Percentiles rank a stretch among this genome's conserved stretches.
Conservation (phyloP, 2,329 filamentous ascomycete species). For the Xylaria sp. region DNA sequence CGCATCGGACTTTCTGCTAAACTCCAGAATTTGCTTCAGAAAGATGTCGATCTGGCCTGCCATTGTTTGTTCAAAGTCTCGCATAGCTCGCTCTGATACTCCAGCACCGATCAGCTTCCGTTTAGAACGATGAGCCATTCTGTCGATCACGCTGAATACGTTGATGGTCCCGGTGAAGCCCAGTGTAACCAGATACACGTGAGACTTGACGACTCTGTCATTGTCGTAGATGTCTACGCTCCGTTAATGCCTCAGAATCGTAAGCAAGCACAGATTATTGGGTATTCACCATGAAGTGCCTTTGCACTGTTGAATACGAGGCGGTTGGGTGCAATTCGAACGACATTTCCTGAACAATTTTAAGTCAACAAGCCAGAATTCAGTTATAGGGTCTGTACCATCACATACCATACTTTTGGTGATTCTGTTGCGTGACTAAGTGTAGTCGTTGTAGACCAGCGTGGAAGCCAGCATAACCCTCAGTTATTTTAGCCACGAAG, state of each 20-base stretch:
- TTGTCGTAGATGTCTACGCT: slow-evolving; percentile 41
- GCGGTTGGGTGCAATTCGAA: slow-evolving; percentile 35
- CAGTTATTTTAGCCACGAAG: slow-evolving; percentile 34
- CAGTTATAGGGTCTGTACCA: background rate
- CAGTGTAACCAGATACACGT: slow-evolving; percentile 36
- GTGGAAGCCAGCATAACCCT: slow-evolving; percentile 35
- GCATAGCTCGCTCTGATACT: slow-evolving; percentile 38
- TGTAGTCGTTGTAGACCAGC: slow-evolving; percentile 30
- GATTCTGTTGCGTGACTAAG: slow-evolving; percentile 30
- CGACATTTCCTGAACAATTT: slow-evolving; percentile 24
- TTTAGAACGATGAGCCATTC: slow-evolving; percentile 29
- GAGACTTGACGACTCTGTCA: slow-evolving; percentile 38
- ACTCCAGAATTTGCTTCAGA: slow-evolving; percentile 31
- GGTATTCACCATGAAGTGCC: slow-evolving; percentile 35
- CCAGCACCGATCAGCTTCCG: slow-evolving; percentile 35
- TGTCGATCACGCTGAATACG: slow-evolving; percentile 37
- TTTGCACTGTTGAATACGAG: slow-evolving; percentile 37
- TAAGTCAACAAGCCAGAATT: background rate
- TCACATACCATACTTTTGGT: slow-evolving; percentile 38
- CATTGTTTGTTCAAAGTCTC: slow-evolving; percentile 40
- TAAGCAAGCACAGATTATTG: background rate
- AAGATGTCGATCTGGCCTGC: slow-evolving; percentile 37
- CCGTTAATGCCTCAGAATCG: slow-evolving; percentile 14
- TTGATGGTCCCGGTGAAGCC: slow-evolving; percentile 31
- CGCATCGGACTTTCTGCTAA: slow-evolving; percentile 14